Conservation (phyloP, 1,139 yeast genomes). For the Taphrina communis region DNA sequence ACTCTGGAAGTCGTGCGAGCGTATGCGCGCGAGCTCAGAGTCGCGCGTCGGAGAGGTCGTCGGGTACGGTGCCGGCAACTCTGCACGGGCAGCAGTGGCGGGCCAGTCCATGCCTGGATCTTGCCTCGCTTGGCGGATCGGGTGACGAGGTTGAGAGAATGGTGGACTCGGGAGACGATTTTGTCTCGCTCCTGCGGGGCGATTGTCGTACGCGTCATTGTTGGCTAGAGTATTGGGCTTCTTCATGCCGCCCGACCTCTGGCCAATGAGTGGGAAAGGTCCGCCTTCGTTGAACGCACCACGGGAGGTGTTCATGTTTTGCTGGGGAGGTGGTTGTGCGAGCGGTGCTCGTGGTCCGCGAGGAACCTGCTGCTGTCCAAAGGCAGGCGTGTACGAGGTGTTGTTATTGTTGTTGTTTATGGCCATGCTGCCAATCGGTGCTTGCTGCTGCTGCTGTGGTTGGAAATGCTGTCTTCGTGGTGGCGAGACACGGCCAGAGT, state of each 20-base stretch:
- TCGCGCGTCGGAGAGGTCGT: slow-evolving; percentile 1
- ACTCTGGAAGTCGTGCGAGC: not conserved
- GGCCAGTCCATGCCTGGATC: slow-evolving; percentile 20
- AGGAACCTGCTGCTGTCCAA: slow-evolving; percentile 4
- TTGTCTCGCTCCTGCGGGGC: slow-evolving; percentile 1
- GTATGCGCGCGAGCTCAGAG: not conserved
- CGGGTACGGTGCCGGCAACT: slow-evolving; percentile 22
- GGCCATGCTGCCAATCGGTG: not conserved
- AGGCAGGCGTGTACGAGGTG: not conserved
- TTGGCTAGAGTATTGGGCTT: not conserved
- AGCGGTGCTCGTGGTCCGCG: slow-evolving; percentile 19
- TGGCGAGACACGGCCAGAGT: slow-evolving; percentile 12
- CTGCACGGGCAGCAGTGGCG: not conserved
- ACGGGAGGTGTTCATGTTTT: slow-evolving; percentile 5
- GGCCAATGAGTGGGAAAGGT: slow-evolving; percentile 21
- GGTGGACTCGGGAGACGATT: slow-evolving; percentile 21
- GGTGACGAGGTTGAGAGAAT: not conserved
- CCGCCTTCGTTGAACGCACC: slow-evolving; percentile 26
- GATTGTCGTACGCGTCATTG: not conserved
- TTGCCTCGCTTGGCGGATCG: slow-evolving; percentile 19
- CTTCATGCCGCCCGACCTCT: not conserved
- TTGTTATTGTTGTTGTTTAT: not conserved
- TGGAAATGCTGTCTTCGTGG: slow-evolving; percentile 16
- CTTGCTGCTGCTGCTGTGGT: slow-evolving; percentile 10
- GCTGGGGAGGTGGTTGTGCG: not conserved